Evolutionary conservation across 2,329 filamentous ascomycete species (phyloP), one percentile per base, ranked within the genome.

Genomic region (Aspergillus novofumigatus): DNA sequence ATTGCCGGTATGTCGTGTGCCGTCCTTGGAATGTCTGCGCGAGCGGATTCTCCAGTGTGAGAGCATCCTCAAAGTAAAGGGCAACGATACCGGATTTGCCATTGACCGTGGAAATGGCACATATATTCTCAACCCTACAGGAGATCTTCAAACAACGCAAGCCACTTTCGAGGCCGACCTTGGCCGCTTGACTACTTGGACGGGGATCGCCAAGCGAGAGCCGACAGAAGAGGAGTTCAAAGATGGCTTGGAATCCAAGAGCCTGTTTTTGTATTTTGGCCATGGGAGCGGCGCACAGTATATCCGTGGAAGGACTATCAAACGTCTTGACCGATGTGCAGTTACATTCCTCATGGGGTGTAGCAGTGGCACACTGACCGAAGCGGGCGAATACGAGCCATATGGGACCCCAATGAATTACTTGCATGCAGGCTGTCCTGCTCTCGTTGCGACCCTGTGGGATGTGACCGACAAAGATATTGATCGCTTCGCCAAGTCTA

Each of bases 391-490:
- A 61, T 96, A 96, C 67, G 92, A 97, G 72, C 87, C 89, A n/a
- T 88, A 90, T 65, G 93, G 94, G 1, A 91, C 93, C 55, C 90
- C 94, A 25, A 86, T 92, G 77, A 92, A 92, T 66, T 97, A 97
- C 76, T 86, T 99, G 75, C 86, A 93, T 64, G 92, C 92, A 0
- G 93, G 91, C 1, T 86, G 84, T 65, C 92, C 91, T 3, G 92
- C 93, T 0, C 85, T 97, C 9, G 86, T 97, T 2, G 94, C 92
- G 49, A 97, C 92, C 17, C 80, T 99, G 41, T 99, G 94, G 94
- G 94, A 99, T 73, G 94, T 99, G 51, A 99, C 94, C 9, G 94
- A 99, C 72, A 90, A 90, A 67, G 94, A 99, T 72, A 96, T 97
- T 72, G 95, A 99, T 77, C 89, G 92, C 20, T 96, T 96, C 72